These are phyloP conservation scores for Oryza coarctata DNA, from an alignment of 176 grass and related monocot genomes.

Conservation along the genomic window DNA sequence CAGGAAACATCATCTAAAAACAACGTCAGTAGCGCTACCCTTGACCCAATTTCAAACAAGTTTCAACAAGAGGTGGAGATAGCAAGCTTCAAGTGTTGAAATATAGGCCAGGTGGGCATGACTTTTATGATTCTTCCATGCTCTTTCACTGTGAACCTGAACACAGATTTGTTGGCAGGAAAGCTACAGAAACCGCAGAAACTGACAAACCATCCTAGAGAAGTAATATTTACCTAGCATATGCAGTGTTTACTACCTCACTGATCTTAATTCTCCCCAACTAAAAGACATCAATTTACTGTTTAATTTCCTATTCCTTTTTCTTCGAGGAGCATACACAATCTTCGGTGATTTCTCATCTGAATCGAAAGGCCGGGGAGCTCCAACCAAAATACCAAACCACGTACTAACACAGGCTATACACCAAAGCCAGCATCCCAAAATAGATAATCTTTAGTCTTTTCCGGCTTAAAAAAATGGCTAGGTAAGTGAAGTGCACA, in stretches of 20 bases:
- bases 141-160: neutral
- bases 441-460: neutral
- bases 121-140: neutral
- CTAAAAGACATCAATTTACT: neutral
- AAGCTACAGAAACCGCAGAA: neutral
- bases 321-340: neutral
- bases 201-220: neutral
- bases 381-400: neutral
- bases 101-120: neutral
- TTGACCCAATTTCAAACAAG: neutral
- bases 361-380: neutral
- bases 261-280: neutral
- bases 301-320: neutral
- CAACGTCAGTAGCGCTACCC: neutral
- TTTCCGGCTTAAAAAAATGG: neutral
- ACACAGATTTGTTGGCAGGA: neutral
- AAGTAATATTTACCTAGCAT: neutral
- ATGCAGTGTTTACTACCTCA: neutral
- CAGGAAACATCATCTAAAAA: too few relatives aligned
- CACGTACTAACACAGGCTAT: too few relatives aligned
- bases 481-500: neutral
- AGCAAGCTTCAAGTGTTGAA: neutral
- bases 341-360: neutral
- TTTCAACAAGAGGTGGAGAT: neutral
- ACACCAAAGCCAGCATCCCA: neutral